A percentile compares a stretch with the other conserved stretches of the same genome.
Evolutionary conservation across 176 grass and related monocot species (phyloP).

Genomic region (Zea luxurians): DNA sequence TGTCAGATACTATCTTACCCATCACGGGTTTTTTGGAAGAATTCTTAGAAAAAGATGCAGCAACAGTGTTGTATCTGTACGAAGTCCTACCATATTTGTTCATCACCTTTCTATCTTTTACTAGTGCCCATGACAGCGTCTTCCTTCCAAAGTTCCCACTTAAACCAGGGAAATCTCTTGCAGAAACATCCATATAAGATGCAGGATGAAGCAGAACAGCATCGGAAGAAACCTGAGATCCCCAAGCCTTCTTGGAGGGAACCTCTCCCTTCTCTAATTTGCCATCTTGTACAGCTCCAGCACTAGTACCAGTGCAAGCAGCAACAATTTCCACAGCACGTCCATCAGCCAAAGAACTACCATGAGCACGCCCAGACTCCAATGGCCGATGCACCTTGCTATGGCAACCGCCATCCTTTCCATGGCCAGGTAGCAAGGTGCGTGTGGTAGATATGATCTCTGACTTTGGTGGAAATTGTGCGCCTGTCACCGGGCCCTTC

Average conservation of each 20-base stretch:
- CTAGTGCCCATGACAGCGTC: not conserved
- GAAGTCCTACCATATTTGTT: slow-evolving; percentile 6
- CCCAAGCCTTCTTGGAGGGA: not conserved
- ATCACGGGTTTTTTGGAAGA: not conserved
- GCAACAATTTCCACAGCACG: not conserved
- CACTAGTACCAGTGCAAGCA: not conserved
- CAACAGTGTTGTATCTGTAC: not conserved
- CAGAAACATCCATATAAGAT: not conserved
- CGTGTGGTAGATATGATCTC: not conserved
- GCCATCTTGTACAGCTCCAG: not conserved
- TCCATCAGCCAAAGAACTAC: not conserved
- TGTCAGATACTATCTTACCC: not conserved
- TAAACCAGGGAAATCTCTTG: not conserved
- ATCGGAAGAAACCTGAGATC: not conserved
- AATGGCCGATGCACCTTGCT: not conserved
- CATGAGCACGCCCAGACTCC: not conserved
- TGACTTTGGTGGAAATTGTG: not conserved
- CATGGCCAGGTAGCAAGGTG: slow-evolving; percentile 10
- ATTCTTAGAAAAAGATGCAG: slow-evolving; percentile 18
- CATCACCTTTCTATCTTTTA: slow-evolving; percentile 13
- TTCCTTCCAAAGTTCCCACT: not conserved
- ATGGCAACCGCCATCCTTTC: not conserved
- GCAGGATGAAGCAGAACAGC: not conserved
- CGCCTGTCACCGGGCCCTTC: not conserved
- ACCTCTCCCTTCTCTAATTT: slow-evolving; percentile 22